Percentiles rank a stretch among this genome's conserved stretches.
phyloP scores from a whole-genome alignment of 2,329 filamentous ascomycete species.

The Hyphodiscus sp. region DNA sequence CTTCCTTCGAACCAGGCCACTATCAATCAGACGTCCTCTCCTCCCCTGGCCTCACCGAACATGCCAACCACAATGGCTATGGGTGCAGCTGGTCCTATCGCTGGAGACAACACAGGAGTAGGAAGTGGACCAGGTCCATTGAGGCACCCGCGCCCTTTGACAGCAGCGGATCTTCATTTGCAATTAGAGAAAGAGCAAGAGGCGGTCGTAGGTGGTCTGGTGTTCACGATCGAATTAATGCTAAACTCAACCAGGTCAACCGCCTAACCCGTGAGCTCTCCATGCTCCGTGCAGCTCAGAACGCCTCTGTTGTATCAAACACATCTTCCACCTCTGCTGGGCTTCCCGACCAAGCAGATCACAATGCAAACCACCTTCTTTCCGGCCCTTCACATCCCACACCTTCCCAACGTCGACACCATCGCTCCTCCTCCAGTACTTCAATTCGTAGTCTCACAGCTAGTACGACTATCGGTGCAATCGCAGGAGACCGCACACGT shows the following conservation, averaged over 20 bases:
- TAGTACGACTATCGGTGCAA: conserved; percentile 32
- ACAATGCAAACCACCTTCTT: conserved; percentile 45
- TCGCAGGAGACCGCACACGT: conserved; percentile 34
- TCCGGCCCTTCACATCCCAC: conserved; percentile 53
- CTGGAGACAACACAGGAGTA: conserved; percentile 38
- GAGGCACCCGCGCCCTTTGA: conserved; percentile 80
- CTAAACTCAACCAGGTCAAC: conserved; percentile 61
- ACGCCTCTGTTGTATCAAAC: conserved; percentile 60
- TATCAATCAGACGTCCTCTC: conserved; percentile 23
- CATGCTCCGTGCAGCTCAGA: conserved; percentile 66
- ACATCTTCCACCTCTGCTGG: conserved; percentile 55
- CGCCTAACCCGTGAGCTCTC: conserved; percentile 84
- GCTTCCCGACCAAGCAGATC: conserved; percentile 41
- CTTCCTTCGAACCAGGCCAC: conserved; percentile 32
- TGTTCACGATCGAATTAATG: background rate
- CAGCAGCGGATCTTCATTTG: conserved; percentile 79
- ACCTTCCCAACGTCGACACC: conserved; percentile 47
- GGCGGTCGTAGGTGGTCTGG: conserved; percentile 60
- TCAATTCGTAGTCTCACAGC: conserved; percentile 46
- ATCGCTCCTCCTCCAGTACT: conserved; percentile 47
- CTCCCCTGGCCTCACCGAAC: conserved; percentile 19
- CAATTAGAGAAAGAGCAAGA: conserved; percentile 95
- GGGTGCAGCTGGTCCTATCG: conserved; percentile 1
- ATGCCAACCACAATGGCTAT: conserved; percentile 10
- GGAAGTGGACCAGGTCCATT: conserved; percentile 62